Conservation (phyloP, 2,329 filamentous ascomycete species). For the Fusarium vanettenii region DNA sequence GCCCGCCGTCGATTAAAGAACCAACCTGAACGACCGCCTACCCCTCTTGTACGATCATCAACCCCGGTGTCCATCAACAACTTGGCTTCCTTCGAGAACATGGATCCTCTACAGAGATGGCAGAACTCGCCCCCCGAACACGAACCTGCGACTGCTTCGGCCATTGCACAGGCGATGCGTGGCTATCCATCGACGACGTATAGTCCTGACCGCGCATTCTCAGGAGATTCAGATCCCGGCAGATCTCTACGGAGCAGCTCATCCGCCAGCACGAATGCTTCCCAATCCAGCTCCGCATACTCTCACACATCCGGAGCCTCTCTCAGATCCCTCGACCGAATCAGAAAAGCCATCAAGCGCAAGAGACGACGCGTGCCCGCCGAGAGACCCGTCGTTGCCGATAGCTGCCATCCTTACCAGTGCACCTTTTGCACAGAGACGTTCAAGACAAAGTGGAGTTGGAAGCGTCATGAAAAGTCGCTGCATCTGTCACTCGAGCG, state of each 20-base stretch:
- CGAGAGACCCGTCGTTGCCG: background rate
- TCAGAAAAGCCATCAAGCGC: background rate
- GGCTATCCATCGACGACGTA: background rate
- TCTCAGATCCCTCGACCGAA: background rate
- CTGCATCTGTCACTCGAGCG: constrained; percentile 49
- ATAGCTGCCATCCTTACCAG: constrained; percentile 47
- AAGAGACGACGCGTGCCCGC: background rate
- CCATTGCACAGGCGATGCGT: background rate
- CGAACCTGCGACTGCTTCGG: background rate
- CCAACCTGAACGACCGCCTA: background rate
- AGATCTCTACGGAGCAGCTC: background rate
- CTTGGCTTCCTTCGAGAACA: background rate
- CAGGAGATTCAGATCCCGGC: background rate
- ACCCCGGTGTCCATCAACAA: background rate
- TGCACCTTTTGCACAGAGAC: constrained; percentile 58
- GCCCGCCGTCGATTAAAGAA: background rate
- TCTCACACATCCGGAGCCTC: background rate
- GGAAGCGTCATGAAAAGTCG: constrained; percentile 61
- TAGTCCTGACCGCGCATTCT: background rate
- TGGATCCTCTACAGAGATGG: background rate
- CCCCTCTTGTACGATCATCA: background rate
- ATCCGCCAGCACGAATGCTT: background rate
- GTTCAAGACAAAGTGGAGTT: constrained; percentile 57
- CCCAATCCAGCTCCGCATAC: background rate
- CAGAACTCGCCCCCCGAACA: background rate